Conservation (phyloP, 1,284 basidiomycete species). For the Fomitopsis palustris region DNA sequence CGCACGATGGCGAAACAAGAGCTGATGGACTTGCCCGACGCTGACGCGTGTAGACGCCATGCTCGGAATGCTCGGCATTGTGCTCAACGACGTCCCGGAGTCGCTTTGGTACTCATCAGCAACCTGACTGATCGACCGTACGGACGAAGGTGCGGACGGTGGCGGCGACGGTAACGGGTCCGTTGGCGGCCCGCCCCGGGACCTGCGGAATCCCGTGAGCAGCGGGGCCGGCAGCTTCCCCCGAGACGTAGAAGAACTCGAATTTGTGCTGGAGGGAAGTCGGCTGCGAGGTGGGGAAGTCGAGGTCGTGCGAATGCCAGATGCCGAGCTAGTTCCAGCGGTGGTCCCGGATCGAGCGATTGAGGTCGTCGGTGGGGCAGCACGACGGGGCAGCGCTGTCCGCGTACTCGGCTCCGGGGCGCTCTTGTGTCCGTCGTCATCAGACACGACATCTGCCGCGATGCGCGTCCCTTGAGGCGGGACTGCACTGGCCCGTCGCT, state of each 20-base stretch:
- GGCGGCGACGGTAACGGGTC: slow-evolving; percentile 21
- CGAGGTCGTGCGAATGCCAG: not conserved
- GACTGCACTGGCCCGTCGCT: not conserved
- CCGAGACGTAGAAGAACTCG: not conserved
- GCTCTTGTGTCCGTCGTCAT: not conserved
- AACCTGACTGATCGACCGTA: not conserved
- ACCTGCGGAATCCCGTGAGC: slow-evolving; percentile 15
- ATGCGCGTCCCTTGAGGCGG: not conserved
- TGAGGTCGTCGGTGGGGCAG: not conserved
- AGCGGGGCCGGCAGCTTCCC: slow-evolving; percentile 16
- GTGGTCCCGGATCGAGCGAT: not conserved
- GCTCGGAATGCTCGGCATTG: slow-evolving; percentile 10
- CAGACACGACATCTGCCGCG: not conserved
- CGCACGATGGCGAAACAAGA: slow-evolving; percentile 7
- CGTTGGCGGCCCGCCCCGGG: slow-evolving; percentile 16
- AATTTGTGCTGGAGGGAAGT: not conserved
- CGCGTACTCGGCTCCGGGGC: slow-evolving; percentile 2
- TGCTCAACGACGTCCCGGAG: slow-evolving; percentile 4
- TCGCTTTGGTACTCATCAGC: not conserved
- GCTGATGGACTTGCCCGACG: slow-evolving; percentile 7
- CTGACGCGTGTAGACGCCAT: slow-evolving; percentile 5
- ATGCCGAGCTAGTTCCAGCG: not conserved
- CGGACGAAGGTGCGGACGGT: not conserved
- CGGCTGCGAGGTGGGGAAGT: slow-evolving; percentile 6
- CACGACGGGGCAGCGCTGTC: not conserved